phyloP scores from a whole-genome alignment of 176 grass and related monocot species.

The Guadua angustifolia region DNA sequence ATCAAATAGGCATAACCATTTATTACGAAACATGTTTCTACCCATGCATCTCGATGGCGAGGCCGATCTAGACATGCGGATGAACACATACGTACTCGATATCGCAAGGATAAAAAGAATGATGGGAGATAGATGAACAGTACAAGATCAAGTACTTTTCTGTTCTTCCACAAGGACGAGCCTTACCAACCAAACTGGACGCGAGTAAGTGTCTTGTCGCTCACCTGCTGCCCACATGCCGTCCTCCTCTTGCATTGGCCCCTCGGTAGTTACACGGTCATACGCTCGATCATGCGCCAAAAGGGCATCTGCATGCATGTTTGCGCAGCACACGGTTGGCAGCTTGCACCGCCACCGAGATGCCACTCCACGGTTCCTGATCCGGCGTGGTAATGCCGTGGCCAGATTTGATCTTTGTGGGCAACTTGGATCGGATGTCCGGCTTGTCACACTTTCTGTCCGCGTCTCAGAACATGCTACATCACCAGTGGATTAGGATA shows the following conservation, averaged over 20 bases:
- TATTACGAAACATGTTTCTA: background rate
- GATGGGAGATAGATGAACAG: background rate
- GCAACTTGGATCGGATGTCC: constrained; percentile 16
- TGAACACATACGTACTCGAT: too few relatives aligned
- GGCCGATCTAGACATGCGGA: background rate
- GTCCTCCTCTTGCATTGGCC: background rate
- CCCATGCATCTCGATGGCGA: background rate
- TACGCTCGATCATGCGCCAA: background rate
- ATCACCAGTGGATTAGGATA: constrained; percentile 4
- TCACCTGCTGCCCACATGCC: background rate
- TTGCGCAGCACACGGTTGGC: background rate
- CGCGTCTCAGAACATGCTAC: background rate
- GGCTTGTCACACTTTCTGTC: background rate
- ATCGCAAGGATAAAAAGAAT: too few relatives aligned
- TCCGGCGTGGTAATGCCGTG: background rate
- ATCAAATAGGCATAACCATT: too few relatives aligned
- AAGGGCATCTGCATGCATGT: background rate
- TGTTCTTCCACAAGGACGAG: background rate
- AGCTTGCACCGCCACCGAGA: constrained; percentile 10
- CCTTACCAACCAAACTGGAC: background rate
- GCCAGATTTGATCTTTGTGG: constrained; percentile 14
- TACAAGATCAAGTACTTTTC: background rate
- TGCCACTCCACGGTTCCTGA: background rate
- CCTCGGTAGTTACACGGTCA: background rate
- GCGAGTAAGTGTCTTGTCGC: background rate